Conservation (phyloP, 129 eudicot species). For the Tagetes patula region DNA sequence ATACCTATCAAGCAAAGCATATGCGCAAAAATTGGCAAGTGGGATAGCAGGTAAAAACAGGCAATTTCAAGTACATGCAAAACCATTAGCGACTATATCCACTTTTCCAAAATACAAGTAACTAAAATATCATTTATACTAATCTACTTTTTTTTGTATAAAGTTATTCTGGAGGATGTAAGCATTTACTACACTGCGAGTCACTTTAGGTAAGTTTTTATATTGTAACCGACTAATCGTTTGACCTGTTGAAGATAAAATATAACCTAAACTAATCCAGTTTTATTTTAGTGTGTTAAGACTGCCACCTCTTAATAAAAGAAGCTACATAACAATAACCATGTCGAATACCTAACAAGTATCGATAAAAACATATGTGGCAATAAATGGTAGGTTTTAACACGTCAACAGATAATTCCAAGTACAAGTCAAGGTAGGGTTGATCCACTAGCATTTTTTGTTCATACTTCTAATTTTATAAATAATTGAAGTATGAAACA, state of each 20-base stretch:
- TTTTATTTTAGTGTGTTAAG: neutral
- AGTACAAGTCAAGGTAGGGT: too few species aligned
- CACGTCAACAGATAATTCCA: too few species aligned
- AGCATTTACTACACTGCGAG: neutral
- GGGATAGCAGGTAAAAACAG: neutral
- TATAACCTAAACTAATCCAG: neutral
- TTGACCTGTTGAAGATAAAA: neutral
- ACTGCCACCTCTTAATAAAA: neutral
- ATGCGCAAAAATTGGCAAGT: neutral
- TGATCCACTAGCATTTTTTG: too few species aligned
- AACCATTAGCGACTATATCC: neutral
- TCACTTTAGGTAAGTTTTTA: neutral
- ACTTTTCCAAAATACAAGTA: neutral
- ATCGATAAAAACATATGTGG: too few species aligned
- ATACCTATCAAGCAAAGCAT: neutral
- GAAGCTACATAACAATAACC: too few species aligned
- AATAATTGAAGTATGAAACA: too few species aligned
- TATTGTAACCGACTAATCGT: neutral
- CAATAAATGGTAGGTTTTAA: too few species aligned
- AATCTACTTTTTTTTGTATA: neutral
- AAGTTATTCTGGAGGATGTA: neutral
- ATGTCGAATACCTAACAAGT: too few species aligned
- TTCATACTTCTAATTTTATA: too few species aligned
- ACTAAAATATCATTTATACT: too few species aligned
- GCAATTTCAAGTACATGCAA: neutral